These are phyloP conservation scores for Fonsecaea erecta DNA, from an alignment of 2,329 filamentous ascomycete genomes.

Conservation along the genomic window DNA sequence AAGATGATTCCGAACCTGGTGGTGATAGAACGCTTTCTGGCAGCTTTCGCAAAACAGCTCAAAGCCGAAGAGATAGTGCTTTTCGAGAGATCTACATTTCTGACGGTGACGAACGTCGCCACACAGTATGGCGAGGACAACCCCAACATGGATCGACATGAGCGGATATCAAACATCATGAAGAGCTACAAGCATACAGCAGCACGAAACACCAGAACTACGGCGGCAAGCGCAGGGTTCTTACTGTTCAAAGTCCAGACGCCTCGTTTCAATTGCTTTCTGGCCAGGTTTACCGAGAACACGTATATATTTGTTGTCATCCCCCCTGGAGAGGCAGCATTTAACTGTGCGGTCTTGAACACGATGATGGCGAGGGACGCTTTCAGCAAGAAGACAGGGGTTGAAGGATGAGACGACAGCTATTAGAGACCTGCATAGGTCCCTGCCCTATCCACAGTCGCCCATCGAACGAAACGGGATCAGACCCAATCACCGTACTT, in stretches of 20 bases:
- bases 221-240: constrained; percentile 49
- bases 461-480: neutral
- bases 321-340: constrained; percentile 86
- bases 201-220: constrained; percentile 52
- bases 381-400: constrained; percentile 62
- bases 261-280: constrained; percentile 84
- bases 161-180: constrained; percentile 94
- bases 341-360: constrained; percentile 89
- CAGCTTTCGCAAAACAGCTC: constrained; percentile 79
- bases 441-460: neutral
- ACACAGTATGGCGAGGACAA: constrained; percentile 58
- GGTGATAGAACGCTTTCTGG: constrained; percentile 84
- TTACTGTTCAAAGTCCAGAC: constrained; percentile 56
- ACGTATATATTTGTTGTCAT: constrained; percentile 94
- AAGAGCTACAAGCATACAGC: constrained; percentile 92
- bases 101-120: constrained; percentile 92
- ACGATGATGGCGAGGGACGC: constrained; percentile 83
- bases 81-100: constrained; percentile 93
- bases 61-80: constrained; percentile 92
- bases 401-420: constrained; percentile 34
- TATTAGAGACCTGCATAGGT: neutral
- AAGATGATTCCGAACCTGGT: constrained; percentile 92
- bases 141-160: constrained; percentile 89
- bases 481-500: neutral
- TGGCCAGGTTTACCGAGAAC: constrained; percentile 94